Evolutionary conservation across 2,329 filamentous ascomycete species (phyloP).

Genomic region (Cadophora sp.): DNA sequence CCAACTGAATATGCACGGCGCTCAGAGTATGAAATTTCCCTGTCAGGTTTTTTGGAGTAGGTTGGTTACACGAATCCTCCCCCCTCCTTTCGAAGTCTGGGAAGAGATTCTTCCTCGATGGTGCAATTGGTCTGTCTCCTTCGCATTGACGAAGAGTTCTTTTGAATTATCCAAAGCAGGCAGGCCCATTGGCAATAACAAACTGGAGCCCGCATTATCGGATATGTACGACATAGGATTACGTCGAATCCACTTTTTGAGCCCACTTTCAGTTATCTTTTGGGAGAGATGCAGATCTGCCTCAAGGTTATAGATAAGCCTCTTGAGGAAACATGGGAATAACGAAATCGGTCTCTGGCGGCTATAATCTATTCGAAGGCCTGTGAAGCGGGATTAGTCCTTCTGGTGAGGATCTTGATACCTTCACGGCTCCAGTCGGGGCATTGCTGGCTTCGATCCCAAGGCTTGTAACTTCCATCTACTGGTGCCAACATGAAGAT

Average conservation of each 20-base stretch:
- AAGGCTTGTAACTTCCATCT: not conserved
- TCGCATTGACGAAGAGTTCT: not conserved
- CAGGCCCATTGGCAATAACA: not conserved
- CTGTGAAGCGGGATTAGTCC: not conserved
- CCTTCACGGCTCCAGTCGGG: not conserved
- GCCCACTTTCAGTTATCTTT: not conserved
- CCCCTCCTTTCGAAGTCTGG: not conserved
- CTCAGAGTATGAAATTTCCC: not conserved
- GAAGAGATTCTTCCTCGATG: not conserved
- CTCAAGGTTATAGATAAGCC: slow-evolving; percentile 8
- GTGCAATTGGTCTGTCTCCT: not conserved
- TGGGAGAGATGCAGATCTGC: slow-evolving; percentile 8
- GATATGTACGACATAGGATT: slow-evolving; percentile 16
- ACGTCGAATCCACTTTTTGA: not conserved
- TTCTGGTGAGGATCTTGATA: not conserved
- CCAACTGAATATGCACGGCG: slow-evolving; percentile 8
- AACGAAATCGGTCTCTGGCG: not conserved
- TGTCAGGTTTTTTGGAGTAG: not conserved
- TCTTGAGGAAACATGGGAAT: not conserved
- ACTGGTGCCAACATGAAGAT: not conserved
- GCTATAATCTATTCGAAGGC: not conserved
- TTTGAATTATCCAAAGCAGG: not conserved
- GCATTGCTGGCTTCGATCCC: not conserved
- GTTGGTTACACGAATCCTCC: not conserved
- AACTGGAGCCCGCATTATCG: not conserved